Conservation (phyloP, 208 protist species). For the Phytomonas sp. region DNA sequence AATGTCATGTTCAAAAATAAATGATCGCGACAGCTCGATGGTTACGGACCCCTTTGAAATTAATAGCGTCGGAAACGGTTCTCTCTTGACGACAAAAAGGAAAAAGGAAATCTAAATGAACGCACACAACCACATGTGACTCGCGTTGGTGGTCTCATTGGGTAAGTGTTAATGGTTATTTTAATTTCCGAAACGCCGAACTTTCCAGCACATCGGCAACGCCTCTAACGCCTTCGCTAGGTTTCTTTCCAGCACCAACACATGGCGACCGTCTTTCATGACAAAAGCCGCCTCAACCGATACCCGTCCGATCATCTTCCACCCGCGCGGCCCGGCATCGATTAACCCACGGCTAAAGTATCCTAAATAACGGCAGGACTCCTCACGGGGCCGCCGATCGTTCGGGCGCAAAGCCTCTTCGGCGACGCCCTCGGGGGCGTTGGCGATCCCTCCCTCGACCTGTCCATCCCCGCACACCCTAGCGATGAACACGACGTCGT, state of each 20-base stretch:
- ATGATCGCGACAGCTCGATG: background rate
- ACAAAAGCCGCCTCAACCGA: constrained; percentile 65
- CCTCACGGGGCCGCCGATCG: background rate
- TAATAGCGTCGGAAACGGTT: background rate
- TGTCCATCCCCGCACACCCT: background rate
- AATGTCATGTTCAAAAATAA: background rate
- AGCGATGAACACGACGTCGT: constrained; percentile 36
- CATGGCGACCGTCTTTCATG: constrained; percentile 28
- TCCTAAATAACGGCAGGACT: constrained; percentile 20
- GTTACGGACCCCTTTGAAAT: background rate
- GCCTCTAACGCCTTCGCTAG: constrained; percentile 70
- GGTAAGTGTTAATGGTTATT: background rate
- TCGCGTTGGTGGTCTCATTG: background rate
- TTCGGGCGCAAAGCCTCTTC: background rate
- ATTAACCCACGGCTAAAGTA: constrained; percentile 71
- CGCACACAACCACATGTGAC: background rate
- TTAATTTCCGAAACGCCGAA: constrained; percentile 87
- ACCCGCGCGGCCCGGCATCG: constrained; percentile 30
- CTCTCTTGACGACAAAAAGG: constrained; percentile 5
- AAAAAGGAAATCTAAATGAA: constrained; percentile 1
- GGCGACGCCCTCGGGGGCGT: background rate
- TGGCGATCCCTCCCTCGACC: background rate
- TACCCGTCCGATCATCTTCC: constrained; percentile 65
- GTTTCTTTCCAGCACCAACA: constrained; percentile 74
- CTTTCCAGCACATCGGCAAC: constrained; percentile 84